Conservation (phyloP, 2,329 filamentous ascomycete species). For the Ceratocystis colombiana region DNA sequence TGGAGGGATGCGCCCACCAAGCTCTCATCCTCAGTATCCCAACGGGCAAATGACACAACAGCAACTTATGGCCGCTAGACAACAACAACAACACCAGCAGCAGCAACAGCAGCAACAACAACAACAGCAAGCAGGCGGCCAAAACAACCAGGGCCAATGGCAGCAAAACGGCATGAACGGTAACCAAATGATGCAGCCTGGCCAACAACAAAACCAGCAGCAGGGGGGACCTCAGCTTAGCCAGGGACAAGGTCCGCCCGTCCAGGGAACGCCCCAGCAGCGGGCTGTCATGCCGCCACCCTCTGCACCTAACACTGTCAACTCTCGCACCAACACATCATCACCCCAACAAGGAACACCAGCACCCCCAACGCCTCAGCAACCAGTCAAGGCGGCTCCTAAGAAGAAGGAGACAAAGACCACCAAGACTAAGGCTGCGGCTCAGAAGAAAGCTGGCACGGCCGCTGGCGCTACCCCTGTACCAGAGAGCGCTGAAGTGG, state of each 20-base stretch:
- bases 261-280: constrained; percentile 63
- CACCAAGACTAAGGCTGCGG: constrained; percentile 53
- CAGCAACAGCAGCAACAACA: constrained; percentile 30
- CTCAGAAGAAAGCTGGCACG: constrained; percentile 53
- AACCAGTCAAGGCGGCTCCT: constrained; percentile 60
- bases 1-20: constrained; percentile 55
- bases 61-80: constrained; percentile 48
- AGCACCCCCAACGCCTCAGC: constrained; percentile 61
- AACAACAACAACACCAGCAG: constrained; percentile 31
- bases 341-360: constrained; percentile 56
- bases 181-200: constrained; percentile 35
- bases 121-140: constrained; percentile 32
- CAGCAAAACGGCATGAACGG: constrained; percentile 38
- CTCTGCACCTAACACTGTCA: constrained; percentile 48
- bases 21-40: constrained; percentile 52
- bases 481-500: constrained; percentile 47
- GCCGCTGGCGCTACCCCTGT: constrained; percentile 46
- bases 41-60: constrained; percentile 50
- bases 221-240: constrained; percentile 30
- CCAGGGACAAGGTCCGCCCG: constrained; percentile 38
- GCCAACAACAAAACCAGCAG: constrained; percentile 31
- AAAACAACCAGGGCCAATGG: constrained; percentile 33
- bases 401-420: constrained; percentile 66
- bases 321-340: constrained; percentile 45
- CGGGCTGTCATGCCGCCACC: constrained; percentile 55